Percentiles rank a stretch among this genome's conserved stretches.
phyloP scores from a whole-genome alignment of 208 protist genomes.

The Trypanosomatidae sp. region DNA sequence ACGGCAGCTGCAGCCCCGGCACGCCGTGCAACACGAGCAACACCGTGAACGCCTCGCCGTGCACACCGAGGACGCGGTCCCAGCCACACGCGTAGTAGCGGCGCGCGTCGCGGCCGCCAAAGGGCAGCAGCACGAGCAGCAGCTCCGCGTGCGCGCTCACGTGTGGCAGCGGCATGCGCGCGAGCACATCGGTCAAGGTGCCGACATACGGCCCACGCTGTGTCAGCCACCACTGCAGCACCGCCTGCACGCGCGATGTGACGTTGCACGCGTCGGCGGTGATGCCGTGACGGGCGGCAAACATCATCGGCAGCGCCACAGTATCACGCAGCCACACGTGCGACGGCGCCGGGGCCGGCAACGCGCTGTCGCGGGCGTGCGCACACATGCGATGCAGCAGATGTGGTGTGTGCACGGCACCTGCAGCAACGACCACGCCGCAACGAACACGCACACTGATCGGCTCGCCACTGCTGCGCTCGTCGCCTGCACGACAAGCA shows the following conservation, averaged over 20 bases:
- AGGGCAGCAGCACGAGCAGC: constrained; percentile 37
- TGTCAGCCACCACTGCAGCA: constrained; percentile 21
- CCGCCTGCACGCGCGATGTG: constrained; percentile 8
- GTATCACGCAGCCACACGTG: constrained; percentile 24
- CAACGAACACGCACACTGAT: constrained; percentile 1
- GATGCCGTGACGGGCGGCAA: constrained; percentile 14
- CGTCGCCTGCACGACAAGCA: background rate
- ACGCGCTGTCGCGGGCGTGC: background rate
- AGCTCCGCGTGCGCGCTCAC: constrained; percentile 23
- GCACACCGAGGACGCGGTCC: constrained; percentile 42
- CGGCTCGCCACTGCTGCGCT: constrained; percentile 1
- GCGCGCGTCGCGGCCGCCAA: constrained; percentile 39
- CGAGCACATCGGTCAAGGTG: constrained; percentile 37
- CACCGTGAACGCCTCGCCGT: constrained; percentile 40
- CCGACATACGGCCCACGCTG: constrained; percentile 30
- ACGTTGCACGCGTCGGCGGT: constrained; percentile 35
- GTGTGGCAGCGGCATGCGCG: constrained; percentile 17
- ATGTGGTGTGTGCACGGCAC: constrained; percentile 25
- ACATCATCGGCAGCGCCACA: constrained; percentile 44
- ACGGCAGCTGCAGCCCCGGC: constrained; percentile 7
- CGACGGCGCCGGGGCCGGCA: background rate
- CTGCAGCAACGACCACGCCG: constrained; percentile 45
- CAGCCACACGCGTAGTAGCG: constrained; percentile 39
- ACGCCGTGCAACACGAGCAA: constrained; percentile 36
- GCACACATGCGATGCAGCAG: constrained; percentile 12